Evolutionary conservation across 495 filamentous ascomycete genomes (phyloP).

Genomic region (Aspergillus biplanus): DNA sequence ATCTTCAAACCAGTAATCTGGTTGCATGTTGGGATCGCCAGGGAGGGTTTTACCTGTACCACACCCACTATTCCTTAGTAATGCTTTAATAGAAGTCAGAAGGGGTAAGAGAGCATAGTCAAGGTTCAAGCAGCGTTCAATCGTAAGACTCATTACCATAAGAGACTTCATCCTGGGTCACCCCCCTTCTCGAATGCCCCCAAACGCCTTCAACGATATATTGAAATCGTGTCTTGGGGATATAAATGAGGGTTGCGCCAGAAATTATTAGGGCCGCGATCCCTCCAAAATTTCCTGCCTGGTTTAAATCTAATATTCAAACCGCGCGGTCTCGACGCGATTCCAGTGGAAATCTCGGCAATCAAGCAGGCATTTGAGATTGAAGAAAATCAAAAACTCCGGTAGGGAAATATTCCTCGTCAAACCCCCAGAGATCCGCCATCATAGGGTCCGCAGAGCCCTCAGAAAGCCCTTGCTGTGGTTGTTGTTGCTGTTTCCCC

Average conservation of each 20-base stretch:
- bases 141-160: constrained; percentile 1
- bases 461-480: constrained; percentile 44
- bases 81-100: background rate
- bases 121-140: background rate
- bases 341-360: background rate
- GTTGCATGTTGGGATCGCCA: background rate
- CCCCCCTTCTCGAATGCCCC: background rate
- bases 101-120: background rate
- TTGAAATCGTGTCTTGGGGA: background rate
- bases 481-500: constrained; percentile 37
- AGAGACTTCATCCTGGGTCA: background rate
- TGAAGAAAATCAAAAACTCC: constrained; percentile 55
- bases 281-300: background rate
- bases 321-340: background rate
- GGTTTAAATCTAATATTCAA: background rate
- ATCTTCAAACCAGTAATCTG: background rate
- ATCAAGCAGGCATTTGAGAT: constrained; percentile 47
- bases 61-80: background rate
- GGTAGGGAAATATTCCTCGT: constrained; percentile 54
- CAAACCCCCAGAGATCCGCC: constrained; percentile 52
- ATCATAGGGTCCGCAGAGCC: constrained; percentile 53
- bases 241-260: background rate
- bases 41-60: background rate
- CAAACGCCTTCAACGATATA: background rate
- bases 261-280: background rate